phyloP scores from a whole-genome alignment of 345 rosid genomes.

The Erodium maritimum region DNA sequence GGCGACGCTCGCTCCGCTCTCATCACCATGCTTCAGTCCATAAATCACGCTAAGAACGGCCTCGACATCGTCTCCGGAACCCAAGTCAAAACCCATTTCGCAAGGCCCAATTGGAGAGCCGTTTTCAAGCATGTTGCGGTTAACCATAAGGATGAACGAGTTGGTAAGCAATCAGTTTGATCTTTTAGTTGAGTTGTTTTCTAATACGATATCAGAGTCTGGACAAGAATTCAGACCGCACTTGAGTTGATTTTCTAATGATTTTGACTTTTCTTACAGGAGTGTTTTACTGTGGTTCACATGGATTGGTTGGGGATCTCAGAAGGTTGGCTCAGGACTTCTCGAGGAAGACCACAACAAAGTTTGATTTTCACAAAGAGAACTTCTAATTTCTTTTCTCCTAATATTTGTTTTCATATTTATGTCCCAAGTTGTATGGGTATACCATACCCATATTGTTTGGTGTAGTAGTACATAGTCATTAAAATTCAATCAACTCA shows the following conservation, averaged over 20 bases:
- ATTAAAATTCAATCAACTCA: no score
- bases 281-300: slow-evolving; percentile 62
- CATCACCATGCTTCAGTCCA: slow-evolving; percentile 68
- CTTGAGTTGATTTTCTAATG: no score
- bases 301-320: slow-evolving; percentile 43
- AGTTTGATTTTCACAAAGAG: slow-evolving; percentile 76
- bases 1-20: slow-evolving; percentile 64
- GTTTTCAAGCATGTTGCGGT: slow-evolving; percentile 61
- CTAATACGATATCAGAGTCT: no score
- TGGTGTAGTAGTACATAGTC: no score
- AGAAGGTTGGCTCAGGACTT: slow-evolving; percentile 53
- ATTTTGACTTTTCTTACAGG: slow-evolving; percentile 32
- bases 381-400: slow-evolving; percentile 27
- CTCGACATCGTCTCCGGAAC: slow-evolving; percentile 64
- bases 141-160: slow-evolving; percentile 43
- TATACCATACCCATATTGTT: no score
- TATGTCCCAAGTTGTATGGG: no score
- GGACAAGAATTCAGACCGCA: no score
- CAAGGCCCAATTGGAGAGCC: slow-evolving; percentile 57
- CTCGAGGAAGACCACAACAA: slow-evolving; percentile 63
- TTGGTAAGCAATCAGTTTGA: slow-evolving; percentile 53
- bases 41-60: slow-evolving; percentile 63
- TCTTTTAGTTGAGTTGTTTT: no score
- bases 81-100: slow-evolving; percentile 48
- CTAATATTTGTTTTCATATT: no score